These are phyloP conservation scores for Dissophora ornata DNA, from an alignment of 192 early-diverging fungal species.

Conservation along the genomic window DNA sequence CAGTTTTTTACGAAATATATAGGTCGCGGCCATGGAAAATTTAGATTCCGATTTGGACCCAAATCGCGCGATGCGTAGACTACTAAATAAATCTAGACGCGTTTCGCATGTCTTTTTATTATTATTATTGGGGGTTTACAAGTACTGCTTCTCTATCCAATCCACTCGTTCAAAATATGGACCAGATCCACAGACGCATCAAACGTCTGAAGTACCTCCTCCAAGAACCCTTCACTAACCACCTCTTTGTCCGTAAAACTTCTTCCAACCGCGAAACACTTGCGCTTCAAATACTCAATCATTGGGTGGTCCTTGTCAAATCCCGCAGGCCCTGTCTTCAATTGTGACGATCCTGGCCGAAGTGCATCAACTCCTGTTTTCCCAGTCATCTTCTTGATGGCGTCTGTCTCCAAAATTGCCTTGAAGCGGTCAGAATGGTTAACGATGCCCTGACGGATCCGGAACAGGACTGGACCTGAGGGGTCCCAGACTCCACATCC, in stretches of 20 bases:
- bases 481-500: conserved; percentile 65
- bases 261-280: conserved; percentile 62
- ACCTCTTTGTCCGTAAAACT: conserved; percentile 64
- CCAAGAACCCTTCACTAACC: conserved; percentile 60
- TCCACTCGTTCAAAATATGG: conserved; percentile 66
- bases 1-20: no score
- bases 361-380: conserved; percentile 50
- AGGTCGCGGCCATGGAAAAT: no score
- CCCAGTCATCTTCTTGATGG: conserved; percentile 52
- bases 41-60: no score
- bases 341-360: conserved; percentile 26
- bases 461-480: conserved; percentile 24
- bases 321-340: conserved; percentile 70
- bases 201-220: conserved; percentile 56
- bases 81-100: no score
- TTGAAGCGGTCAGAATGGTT: conserved; percentile 53
- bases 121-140: no score
- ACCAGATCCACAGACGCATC: conserved; percentile 64
- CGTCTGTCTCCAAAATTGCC: conserved; percentile 54
- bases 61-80: no score
- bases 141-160: conserved; percentile 29
- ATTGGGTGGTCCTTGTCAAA: conserved; percentile 64
- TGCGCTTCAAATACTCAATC: conserved; percentile 64
- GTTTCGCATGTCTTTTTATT: no score
- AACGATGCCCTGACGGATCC: conserved; percentile 58